These are phyloP conservation scores for Paramecium tetraurelia DNA, from an alignment of 73 alveolate genomes.

Conservation along the genomic window DNA sequence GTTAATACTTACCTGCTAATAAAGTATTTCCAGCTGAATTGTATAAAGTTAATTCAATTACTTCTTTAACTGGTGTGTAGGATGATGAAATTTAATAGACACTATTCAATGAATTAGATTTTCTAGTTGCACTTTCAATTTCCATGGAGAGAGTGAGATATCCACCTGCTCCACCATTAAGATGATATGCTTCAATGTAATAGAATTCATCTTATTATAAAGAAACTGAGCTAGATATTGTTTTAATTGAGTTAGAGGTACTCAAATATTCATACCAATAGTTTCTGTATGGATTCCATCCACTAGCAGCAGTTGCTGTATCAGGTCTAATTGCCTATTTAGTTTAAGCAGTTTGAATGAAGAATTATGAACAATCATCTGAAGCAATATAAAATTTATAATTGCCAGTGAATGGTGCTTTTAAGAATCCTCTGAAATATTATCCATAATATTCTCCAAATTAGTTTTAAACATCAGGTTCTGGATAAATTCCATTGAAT, in stretches of 20 bases:
- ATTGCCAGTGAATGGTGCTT: slow-evolving; percentile 38
- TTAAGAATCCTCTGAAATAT: slow-evolving; percentile 24
- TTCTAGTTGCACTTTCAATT: neutral
- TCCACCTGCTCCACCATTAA: neutral
- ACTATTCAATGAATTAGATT: neutral
- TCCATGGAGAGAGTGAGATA: neutral
- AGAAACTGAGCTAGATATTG: neutral
- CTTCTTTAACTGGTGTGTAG: slow-evolving; percentile 11
- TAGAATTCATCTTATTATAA: neutral
- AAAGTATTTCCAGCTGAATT: neutral
- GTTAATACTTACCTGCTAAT: neutral
- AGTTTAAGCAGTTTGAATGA: neutral
- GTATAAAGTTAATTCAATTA: neutral
- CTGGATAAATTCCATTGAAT: slow-evolving; percentile 3
- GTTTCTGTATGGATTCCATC: neutral
- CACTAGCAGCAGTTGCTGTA: neutral
- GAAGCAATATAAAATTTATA: slow-evolving; percentile 14
- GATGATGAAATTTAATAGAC: neutral
- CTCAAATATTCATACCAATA: neutral
- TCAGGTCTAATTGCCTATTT: neutral
- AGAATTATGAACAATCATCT: neutral
- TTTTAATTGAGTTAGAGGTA: neutral
- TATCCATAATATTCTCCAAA: slow-evolving; percentile 1
- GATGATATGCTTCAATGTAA: slow-evolving; percentile 13
- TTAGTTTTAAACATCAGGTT: neutral